These are phyloP conservation scores for Blumeria hordei DNA, from an alignment of 2,329 filamentous ascomycete species.

Conservation along the genomic window DNA sequence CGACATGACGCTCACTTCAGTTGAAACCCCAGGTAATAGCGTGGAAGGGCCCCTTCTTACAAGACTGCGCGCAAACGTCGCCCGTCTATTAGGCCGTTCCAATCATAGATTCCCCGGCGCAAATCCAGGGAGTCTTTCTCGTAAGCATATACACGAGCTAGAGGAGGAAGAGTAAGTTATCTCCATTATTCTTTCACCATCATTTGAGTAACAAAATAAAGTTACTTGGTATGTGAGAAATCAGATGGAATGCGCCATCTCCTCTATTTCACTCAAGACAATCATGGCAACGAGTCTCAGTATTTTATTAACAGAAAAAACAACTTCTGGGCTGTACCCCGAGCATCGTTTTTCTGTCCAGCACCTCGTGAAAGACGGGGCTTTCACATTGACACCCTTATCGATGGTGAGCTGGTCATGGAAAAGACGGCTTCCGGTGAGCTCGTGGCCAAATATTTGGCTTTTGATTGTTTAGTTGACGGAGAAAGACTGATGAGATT, in stretches of 20 bases:
- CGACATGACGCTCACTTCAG: conserved; percentile 10
- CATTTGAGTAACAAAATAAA: conserved; percentile 13
- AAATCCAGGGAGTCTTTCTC: conserved; percentile 80
- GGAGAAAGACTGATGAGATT: conserved; percentile 50
- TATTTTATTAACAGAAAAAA: conserved; percentile 97
- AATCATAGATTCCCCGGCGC: conserved; percentile 60
- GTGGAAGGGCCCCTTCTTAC: conserved; percentile 34
- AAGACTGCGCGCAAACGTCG: conserved; percentile 47
- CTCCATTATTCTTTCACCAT: background rate
- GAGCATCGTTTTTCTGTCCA: conserved; percentile 55
- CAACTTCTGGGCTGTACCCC: conserved; percentile 71
- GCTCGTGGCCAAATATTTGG: conserved; percentile 55
- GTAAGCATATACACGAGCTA: conserved; percentile 58
- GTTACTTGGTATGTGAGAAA: conserved; percentile 96
- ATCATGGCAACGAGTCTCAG: conserved; percentile 40
- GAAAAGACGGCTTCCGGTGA: conserved; percentile 48
- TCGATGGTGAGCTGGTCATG: conserved; percentile 89
- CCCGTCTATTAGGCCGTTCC: conserved; percentile 43
- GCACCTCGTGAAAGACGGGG: conserved; percentile 34
- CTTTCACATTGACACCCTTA: conserved; percentile 59
- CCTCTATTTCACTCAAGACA: conserved; percentile 55
- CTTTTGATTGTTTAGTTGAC: conserved; percentile 83
- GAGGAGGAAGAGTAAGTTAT: conserved; percentile 42
- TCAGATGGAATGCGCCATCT: conserved; percentile 89
- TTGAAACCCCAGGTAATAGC: conserved; percentile 39